Evolutionary conservation across 2,329 filamentous ascomycete species (phyloP).

Genomic region (Epichloe sibirici): DNA sequence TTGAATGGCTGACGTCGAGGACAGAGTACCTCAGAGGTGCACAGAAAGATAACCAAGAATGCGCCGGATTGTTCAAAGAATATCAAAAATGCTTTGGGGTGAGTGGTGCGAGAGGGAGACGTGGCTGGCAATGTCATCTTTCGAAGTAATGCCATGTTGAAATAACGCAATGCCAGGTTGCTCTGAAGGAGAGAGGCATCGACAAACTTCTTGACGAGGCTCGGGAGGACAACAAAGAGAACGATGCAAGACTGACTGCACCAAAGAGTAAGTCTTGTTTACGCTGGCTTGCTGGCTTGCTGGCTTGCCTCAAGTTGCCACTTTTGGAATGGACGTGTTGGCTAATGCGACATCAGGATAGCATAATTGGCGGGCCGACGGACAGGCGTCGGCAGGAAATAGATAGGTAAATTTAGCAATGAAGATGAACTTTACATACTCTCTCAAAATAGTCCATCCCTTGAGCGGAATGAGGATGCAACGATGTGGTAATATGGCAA

Average conservation of each 20-base stretch:
- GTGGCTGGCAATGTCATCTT: background rate
- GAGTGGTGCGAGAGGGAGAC: background rate
- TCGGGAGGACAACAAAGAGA: constrained; percentile 78
- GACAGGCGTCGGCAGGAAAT: background rate
- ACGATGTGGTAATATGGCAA: no score
- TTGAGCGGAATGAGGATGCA: no score
- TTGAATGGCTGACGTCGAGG: background rate
- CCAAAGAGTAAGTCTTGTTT: constrained; percentile 25
- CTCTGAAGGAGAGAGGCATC: constrained; percentile 78
- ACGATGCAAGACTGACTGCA: constrained; percentile 47
- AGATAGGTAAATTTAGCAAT: no score
- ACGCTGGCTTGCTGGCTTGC: background rate
- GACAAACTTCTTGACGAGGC: constrained; percentile 89
- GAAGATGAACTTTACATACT: no score
- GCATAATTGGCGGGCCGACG: background rate
- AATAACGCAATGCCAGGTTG: constrained; percentile 44
- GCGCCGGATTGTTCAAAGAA: constrained; percentile 70
- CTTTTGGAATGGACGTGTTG: background rate
- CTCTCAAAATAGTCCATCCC: no score
- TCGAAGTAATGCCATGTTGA: constrained; percentile 1
- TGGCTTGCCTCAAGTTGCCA: background rate
- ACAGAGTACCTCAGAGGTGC: constrained; percentile 81
- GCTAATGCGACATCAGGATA: background rate
- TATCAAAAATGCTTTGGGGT: constrained; percentile 83
- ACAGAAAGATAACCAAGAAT: constrained; percentile 72